Evolutionary conservation across 495 filamentous ascomycete species (phyloP).

Genomic region (Poronia punctata): DNA sequence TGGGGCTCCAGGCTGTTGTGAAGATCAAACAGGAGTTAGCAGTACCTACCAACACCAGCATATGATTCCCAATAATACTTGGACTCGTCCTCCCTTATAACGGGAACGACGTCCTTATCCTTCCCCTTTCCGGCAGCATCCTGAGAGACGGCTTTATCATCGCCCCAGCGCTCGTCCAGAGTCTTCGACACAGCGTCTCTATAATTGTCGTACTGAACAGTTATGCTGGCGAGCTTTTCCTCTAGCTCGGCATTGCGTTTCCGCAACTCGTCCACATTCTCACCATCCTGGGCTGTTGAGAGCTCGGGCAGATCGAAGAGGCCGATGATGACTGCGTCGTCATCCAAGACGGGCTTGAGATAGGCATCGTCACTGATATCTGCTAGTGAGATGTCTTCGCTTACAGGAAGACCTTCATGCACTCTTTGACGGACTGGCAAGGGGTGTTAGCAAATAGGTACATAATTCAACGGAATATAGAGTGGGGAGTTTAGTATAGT

Average conservation of each 20-base stretch:
- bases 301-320: slow-evolving; percentile 64
- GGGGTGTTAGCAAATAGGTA: no score
- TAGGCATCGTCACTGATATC: slow-evolving; percentile 68
- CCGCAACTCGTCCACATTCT: slow-evolving; percentile 39
- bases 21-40: background rate
- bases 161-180: slow-evolving; percentile 61
- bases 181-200: slow-evolving; percentile 60
- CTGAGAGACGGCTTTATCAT: slow-evolving; percentile 28
- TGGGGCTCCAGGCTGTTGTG: no score
- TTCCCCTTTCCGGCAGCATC: slow-evolving; percentile 13
- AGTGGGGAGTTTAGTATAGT: no score
- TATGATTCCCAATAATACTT: slow-evolving; percentile 80
- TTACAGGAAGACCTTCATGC: slow-evolving; percentile 39
- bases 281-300: slow-evolving; percentile 33
- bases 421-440: slow-evolving; percentile 32
- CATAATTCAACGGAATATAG: no score
- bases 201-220: slow-evolving; percentile 66
- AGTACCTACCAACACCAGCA: slow-evolving; percentile 28
- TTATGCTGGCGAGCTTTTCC: slow-evolving; percentile 56
- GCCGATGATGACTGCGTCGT: slow-evolving; percentile 78
- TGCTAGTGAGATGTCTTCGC: slow-evolving; percentile 48
- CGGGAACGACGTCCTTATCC: slow-evolving; percentile 15
- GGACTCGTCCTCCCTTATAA: slow-evolving; percentile 43
- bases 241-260: slow-evolving; percentile 61
- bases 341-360: slow-evolving; percentile 78